These are phyloP conservation scores for Musa acuminata DNA, from an alignment of 176 grass and related monocot species.

Conservation along the genomic window DNA sequence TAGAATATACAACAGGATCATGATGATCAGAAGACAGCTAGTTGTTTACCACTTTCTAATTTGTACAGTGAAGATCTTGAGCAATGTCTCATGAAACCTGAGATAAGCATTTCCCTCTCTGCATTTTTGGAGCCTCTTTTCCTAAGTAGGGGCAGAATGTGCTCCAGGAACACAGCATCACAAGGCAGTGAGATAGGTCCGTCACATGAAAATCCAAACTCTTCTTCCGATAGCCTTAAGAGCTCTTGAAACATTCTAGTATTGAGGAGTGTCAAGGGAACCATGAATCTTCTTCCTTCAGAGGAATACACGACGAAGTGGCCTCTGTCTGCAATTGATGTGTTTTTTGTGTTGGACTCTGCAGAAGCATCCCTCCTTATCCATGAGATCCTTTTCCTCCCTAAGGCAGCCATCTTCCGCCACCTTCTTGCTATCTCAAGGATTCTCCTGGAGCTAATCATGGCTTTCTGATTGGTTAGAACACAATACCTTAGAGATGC, in stretches of 20 bases:
- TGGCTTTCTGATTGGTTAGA: not conserved
- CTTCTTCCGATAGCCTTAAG: conserved; percentile 36
- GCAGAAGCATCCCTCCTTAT: not conserved
- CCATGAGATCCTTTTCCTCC: conserved; percentile 33
- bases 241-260: conserved; percentile 27
- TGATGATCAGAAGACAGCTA: not conserved
- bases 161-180: conserved; percentile 22
- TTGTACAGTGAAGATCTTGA: not conserved
- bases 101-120: conserved; percentile 22
- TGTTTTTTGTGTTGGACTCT: not conserved
- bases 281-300: conserved; percentile 26
- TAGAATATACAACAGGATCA: not conserved
- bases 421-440: conserved; percentile 36
- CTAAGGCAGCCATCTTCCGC: conserved; percentile 25
- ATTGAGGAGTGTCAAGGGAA: conserved; percentile 15
- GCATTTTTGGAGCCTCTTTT: conserved; percentile 5
- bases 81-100: conserved; percentile 7
- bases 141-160: conserved; percentile 19
- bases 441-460: conserved; percentile 17
- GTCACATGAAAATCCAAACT: conserved; percentile 28
- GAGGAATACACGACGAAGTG: conserved; percentile 28
- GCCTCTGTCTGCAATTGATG: conserved; percentile 17
- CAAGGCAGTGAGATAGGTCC: conserved; percentile 31
- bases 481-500: no score
- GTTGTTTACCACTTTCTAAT: not conserved